These are phyloP conservation scores for Backusella luteola DNA, from an alignment of 192 early-diverging fungal genomes.

Conservation along the genomic window DNA sequence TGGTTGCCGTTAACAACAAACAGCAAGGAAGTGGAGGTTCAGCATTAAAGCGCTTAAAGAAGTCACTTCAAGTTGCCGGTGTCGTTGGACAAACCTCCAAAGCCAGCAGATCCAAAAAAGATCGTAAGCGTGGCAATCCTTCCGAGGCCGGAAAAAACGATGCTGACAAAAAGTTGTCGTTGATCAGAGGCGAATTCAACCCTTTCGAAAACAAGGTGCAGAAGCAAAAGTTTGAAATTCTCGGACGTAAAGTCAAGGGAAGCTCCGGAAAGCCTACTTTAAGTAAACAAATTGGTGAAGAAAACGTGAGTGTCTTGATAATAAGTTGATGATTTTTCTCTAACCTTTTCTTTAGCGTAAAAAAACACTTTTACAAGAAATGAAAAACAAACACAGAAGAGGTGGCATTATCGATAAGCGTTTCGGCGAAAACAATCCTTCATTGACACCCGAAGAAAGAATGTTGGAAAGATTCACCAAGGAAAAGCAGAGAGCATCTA, in stretches of 20 bases:
- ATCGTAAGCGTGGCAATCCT: slow-evolving; percentile 51
- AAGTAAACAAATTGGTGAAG: slow-evolving; percentile 79
- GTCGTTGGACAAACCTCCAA: slow-evolving; percentile 69
- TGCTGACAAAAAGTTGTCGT: slow-evolving; percentile 40
- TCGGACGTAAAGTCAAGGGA: slow-evolving; percentile 84
- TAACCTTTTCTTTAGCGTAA: slow-evolving; percentile 55
- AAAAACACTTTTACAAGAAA: slow-evolving; percentile 79
- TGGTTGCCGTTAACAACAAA: slow-evolving; percentile 5
- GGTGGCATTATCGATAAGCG: slow-evolving; percentile 87
- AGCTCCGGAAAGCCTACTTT: slow-evolving; percentile 76
- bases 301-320: slow-evolving; percentile 52
- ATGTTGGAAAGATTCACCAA: slow-evolving; percentile 92
- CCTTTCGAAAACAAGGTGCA: slow-evolving; percentile 91
- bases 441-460: slow-evolving; percentile 90
- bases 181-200: slow-evolving; percentile 61
- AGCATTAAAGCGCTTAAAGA: slow-evolving; percentile 80
- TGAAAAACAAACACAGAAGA: slow-evolving; percentile 63
- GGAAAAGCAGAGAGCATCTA: slow-evolving; percentile 64
- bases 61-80: slow-evolving; percentile 74
- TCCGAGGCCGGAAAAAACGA: slow-evolving; percentile 57
- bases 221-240: slow-evolving; percentile 76
- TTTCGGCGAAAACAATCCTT: slow-evolving; percentile 90
- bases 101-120: slow-evolving; percentile 62
- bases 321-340: neutral
- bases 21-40: slow-evolving; percentile 48